Evolutionary conservation across 1,284 basidiomycete species (phyloP).

Genomic region (Pseudozyma thailandica): DNA sequence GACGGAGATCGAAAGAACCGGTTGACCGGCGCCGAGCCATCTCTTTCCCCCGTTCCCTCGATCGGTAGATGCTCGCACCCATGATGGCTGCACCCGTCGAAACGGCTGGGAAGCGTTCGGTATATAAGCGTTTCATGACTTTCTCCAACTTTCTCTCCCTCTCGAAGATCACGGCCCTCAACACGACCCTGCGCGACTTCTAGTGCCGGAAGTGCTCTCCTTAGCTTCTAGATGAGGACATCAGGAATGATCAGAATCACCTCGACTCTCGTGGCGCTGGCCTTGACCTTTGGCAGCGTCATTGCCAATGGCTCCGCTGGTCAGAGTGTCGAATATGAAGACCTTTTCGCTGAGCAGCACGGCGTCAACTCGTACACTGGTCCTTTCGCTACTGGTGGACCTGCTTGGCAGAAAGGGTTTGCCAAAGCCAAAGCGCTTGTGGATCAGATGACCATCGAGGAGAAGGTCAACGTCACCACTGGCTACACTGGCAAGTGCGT

Average conservation of each 20-base stretch:
- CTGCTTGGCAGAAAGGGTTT: constrained; percentile 74
- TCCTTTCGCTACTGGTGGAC: constrained; percentile 40
- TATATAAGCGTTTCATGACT: no score
- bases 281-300: constrained; percentile 1
- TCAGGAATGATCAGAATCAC: not conserved
- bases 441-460: constrained; percentile 69
- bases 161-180: no score
- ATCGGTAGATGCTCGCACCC: no score
- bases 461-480: constrained; percentile 70
- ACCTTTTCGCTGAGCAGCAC: constrained; percentile 20
- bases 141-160: no score
- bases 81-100: no score
- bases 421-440: constrained; percentile 70
- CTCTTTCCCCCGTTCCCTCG: no score
- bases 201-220: no score
- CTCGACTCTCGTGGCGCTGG: not conserved
- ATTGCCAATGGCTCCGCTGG: constrained; percentile 5
- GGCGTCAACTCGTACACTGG: constrained; percentile 35
- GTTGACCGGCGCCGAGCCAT: no score
- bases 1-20: no score
- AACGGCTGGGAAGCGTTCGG: no score
- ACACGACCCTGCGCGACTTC: no score
- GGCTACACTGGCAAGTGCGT: constrained; percentile 57
- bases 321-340: constrained; percentile 6
- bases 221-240: not conserved